Evolutionary conservation across 306 rosid species (phyloP), one percentile per base, ranked within the genome.

Genomic region (Pterocarpus santalinus): DNA sequence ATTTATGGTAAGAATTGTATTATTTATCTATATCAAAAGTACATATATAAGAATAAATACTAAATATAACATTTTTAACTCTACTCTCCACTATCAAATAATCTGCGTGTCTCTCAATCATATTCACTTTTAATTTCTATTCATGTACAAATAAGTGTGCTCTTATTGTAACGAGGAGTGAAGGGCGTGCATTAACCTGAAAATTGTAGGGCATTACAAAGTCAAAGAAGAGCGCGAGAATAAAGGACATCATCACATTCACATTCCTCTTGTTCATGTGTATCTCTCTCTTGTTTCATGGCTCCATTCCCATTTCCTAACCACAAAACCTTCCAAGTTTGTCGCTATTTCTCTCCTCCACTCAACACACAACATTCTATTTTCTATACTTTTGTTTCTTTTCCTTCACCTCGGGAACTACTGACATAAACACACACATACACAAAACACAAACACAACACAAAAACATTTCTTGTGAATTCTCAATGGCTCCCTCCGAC

Each of bases 401-500:
- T 17, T 55, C 28, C 61, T 55, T 16, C 61, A 55, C 61, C 30
- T 32, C 4, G 8, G 3, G 6, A 44, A 0, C 52, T 33, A 69
- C 12, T 36, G 5, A 80, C 71, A 53, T 13, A 44, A 36, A 49
- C 74, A 75, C 22, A 55, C 28, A 32, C 28, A 32, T 1, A 69
- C 44, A 14, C 17, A 16, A 16, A 60, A 62, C 1, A 55, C 22
- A 5, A 0, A n/a, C 17, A 69, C 6, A 44, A 12, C 28, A 6
- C 15, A 30, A 74, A 4, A 8, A 5, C 7, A 10, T n/a, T 46
- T 84, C 5, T 66, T 46, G 52, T 11, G 14, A 61, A 13, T 36
- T 77, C 62, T 56, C 72, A 39, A 87, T 87, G 91, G 90, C 88
- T 74, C 77, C 84, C n/a, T 65, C 80, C 7, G 68, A 80, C 0